These are phyloP conservation scores for Dryas drummondii DNA, from an alignment of 306 rosid species.

Conservation along the genomic window DNA sequence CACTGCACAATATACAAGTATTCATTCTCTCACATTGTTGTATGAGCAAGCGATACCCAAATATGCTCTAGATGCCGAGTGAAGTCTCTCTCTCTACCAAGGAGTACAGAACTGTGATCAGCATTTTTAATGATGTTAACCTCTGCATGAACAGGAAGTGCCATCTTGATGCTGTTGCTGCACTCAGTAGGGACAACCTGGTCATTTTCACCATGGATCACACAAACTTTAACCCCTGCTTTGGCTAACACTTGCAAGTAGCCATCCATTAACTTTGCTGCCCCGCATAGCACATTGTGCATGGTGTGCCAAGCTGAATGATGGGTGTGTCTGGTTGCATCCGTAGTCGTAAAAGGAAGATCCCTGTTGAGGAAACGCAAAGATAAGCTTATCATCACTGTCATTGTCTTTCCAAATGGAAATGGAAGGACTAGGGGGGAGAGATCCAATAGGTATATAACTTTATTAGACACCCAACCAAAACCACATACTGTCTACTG, in stretches of 20 bases:
- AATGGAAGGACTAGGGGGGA: no score
- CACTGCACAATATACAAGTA: no score
- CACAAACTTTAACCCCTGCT: constrained; percentile 49
- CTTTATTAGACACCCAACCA: no score
- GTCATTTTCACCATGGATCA: constrained; percentile 68
- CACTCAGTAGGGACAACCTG: constrained; percentile 55
- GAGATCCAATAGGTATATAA: no score
- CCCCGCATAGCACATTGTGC: constrained; percentile 90
- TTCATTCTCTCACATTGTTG: no score
- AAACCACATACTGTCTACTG: no score
- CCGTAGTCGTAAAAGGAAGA: constrained; percentile 44
- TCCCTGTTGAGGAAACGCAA: constrained; percentile 32
- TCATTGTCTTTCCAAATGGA: not conserved
- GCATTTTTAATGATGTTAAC: constrained; percentile 50
- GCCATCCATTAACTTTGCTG: constrained; percentile 49
- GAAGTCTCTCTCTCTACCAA: constrained; percentile 63
- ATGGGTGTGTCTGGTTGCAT: constrained; percentile 77
- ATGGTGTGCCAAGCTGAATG: constrained; percentile 87
- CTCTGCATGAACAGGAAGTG: constrained; percentile 48
- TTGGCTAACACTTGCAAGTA: constrained; percentile 44
- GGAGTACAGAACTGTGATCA: constrained; percentile 50
- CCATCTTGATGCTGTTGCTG: constrained; percentile 41
- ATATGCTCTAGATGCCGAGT: constrained; percentile 34
- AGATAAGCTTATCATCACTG: not conserved
- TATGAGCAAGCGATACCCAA: constrained; percentile 37